These are phyloP conservation scores for Hypoxylon sp. DNA, from an alignment of 2,329 filamentous ascomycete species.

Conservation along the genomic window DNA sequence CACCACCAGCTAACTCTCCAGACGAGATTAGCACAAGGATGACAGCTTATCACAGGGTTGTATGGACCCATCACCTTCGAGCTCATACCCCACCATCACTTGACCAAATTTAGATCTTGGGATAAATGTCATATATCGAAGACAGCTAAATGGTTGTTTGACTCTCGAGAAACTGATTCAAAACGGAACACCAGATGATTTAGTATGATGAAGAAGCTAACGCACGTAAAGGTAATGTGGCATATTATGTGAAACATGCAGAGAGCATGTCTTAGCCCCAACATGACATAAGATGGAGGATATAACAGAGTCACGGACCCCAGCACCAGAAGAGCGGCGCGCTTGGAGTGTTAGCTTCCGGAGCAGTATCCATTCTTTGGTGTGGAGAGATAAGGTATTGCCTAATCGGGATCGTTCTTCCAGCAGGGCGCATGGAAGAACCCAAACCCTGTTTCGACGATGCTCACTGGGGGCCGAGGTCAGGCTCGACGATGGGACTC, in stretches of 20 bases:
- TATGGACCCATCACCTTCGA: slow-evolving; percentile 43
- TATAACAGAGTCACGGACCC: slow-evolving; percentile 22
- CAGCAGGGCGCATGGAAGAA: slow-evolving; percentile 37
- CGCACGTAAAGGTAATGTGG: slow-evolving; percentile 33
- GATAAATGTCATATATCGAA: slow-evolving; percentile 44
- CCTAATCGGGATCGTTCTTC: slow-evolving; percentile 44
- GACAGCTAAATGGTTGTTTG: slow-evolving; percentile 24
- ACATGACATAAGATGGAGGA: slow-evolving; percentile 3
- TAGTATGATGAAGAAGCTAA: slow-evolving; percentile 11
- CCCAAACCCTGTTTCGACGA: slow-evolving; percentile 29
- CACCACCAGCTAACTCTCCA: slow-evolving; percentile 36
- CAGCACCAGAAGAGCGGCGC: slow-evolving; percentile 24
- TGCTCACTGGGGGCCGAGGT: slow-evolving; percentile 37
- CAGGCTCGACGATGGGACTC: slow-evolving; percentile 32
- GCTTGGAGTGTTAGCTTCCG: slow-evolving; percentile 35
- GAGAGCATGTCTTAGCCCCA: slow-evolving; percentile 23
- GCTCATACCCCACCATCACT: slow-evolving; percentile 50
- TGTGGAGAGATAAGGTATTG: slow-evolving; percentile 49
- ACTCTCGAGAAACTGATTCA: slow-evolving; percentile 20
- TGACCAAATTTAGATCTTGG: slow-evolving; percentile 47
- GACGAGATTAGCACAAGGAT: slow-evolving; percentile 36
- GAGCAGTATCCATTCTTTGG: slow-evolving; percentile 20
- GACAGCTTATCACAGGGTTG: slow-evolving; percentile 46
- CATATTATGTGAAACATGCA: slow-evolving; percentile 33
- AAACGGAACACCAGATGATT: slow-evolving; percentile 35